phyloP scores from a whole-genome alignment of 176 grass and related monocot species.

The Luzula sylvatica region DNA sequence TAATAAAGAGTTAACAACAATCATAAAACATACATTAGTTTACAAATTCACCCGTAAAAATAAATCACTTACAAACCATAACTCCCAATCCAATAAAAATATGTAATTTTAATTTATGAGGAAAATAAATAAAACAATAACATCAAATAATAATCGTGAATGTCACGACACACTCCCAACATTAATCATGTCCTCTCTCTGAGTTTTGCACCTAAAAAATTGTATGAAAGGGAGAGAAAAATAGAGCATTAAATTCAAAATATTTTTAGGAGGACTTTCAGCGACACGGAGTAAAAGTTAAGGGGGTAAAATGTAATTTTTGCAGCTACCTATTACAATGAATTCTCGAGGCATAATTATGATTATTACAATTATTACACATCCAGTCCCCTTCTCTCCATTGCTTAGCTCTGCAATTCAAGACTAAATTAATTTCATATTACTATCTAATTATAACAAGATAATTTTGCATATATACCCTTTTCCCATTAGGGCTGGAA shows the following conservation, averaged over 20 bases:
- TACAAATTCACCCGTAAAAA: too few species aligned
- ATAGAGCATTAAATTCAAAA: background rate
- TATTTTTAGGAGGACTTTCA: background rate
- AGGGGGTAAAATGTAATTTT: conserved; percentile 1
- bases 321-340: conserved; percentile 86
- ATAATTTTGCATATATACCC: conserved; percentile 32
- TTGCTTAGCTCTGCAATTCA: conserved; percentile 64
- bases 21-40: too few species aligned
- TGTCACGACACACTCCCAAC: conserved; percentile 27
- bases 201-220: conserved; percentile 69
- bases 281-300: conserved; percentile 1
- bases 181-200: conserved; percentile 50
- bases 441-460: too few species aligned
- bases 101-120: too few species aligned
- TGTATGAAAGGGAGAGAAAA: background rate
- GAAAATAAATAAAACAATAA: too few species aligned
- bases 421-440: too few species aligned
- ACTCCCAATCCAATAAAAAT: too few species aligned
- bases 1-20: too few species aligned
- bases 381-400: conserved; percentile 98
- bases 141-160: too few species aligned
- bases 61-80: too few species aligned
- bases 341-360: conserved; percentile 91
- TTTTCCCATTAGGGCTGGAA: conserved; percentile 67
- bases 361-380: conserved; percentile 90